phyloP scores from a whole-genome alignment of 2,329 filamentous ascomycete species.

The Hymenoscyphus linearis region DNA sequence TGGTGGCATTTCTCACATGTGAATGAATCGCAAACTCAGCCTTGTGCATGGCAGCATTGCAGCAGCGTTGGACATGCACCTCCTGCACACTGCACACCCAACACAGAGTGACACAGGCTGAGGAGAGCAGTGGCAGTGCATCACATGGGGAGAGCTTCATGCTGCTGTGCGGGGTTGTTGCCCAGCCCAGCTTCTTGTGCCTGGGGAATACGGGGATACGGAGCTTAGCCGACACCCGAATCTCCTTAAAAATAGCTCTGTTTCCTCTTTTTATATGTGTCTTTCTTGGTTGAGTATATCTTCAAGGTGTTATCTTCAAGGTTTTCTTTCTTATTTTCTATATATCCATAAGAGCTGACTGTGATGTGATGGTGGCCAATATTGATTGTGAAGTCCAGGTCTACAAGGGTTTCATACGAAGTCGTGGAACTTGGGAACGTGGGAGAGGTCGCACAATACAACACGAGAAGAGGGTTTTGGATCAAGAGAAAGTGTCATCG shows the following conservation, averaged over 20 bases:
- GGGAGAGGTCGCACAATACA: neutral
- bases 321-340: neutral
- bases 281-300: neutral
- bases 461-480: too few species aligned
- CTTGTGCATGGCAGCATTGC: too few species aligned
- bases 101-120: neutral
- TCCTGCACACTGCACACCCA: neutral
- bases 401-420: neutral
- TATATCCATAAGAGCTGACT: neutral
- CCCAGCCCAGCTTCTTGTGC: neutral
- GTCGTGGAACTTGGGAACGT: neutral
- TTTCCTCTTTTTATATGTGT: neutral
- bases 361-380: neutral
- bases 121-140: neutral
- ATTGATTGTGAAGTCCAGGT: neutral
- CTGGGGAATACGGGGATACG: neutral
- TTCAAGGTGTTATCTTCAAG: neutral
- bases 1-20: too few species aligned
- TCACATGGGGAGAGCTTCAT: neutral
- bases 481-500: too few species aligned
- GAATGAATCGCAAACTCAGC: too few species aligned
- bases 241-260: neutral
- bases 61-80: neutral
- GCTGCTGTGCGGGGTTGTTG: neutral
- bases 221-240: neutral